These are phyloP conservation scores for Balakata baccata DNA, from an alignment of 345 rosid species.

Conservation along the genomic window DNA sequence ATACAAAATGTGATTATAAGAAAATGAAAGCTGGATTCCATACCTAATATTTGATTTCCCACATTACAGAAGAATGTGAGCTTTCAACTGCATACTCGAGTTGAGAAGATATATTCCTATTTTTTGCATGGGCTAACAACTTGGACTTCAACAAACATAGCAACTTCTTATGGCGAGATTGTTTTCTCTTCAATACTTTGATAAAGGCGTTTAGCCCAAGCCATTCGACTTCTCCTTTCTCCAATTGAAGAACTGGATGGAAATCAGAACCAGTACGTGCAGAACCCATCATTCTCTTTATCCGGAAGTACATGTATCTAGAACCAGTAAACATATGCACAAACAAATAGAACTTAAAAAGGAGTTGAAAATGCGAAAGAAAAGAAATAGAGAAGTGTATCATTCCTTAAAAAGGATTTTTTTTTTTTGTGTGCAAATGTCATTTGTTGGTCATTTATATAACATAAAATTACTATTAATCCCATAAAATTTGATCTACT, in stretches of 20 bases:
- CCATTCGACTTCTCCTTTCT: slow-evolving; percentile 65
- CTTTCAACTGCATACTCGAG: slow-evolving; percentile 51
- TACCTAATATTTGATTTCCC: slow-evolving; percentile 59
- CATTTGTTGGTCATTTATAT: not conserved
- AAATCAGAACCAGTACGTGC: slow-evolving; percentile 24
- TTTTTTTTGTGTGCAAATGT: too few species aligned
- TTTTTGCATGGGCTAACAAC: slow-evolving; percentile 33
- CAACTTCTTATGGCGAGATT: slow-evolving; percentile 49
- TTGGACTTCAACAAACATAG: slow-evolving; percentile 40
- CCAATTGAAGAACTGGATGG: slow-evolving; percentile 39
- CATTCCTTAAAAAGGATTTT: not conserved
- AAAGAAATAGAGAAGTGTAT: not conserved
- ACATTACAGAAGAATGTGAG: slow-evolving; percentile 61
- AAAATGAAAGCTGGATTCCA: not conserved
- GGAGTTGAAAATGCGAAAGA: not conserved
- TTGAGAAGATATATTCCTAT: slow-evolving; percentile 29
- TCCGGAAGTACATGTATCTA: slow-evolving; percentile 56
- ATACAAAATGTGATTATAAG: not conserved
- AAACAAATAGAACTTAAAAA: not conserved
- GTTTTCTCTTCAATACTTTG: slow-evolving; percentile 56
- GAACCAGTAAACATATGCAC: not conserved
- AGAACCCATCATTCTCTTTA: slow-evolving; percentile 49
- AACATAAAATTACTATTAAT: too few species aligned
- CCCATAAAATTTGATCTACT: too few species aligned
- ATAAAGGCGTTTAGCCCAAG: slow-evolving; percentile 67